Base-by-base conservation (phyloP, 1,139 yeast genomes). In the Wickerhamomyces sp. region DNA sequence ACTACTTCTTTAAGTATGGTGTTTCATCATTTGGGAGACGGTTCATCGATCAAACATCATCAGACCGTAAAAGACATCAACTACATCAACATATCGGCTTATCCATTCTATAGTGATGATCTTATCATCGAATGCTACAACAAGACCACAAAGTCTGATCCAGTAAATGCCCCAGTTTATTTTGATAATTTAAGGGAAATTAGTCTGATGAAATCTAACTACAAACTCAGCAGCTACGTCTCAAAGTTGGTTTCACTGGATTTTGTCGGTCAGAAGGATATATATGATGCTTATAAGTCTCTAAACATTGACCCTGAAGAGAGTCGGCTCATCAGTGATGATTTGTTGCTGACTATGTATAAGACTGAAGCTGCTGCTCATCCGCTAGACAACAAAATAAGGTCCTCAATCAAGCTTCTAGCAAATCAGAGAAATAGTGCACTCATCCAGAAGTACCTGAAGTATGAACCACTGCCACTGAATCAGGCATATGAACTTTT, bases 111-210 rank as follows among this genome's bases (percentile, higher is more conserved):
- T 61, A 69, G 73, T 40, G 94, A 86, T 54, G 79, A 78, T 42
- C 65, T 77, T 39, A 71, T 90, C 11, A 74, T 79, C 33, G 72
- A 72, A 40, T 78, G 89, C 46, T 91, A 81, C 62, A 82, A 81
- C 41, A 65, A 67, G 8, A 77, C 84, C 30, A 63, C 71, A 1
- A 56, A 60, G 1, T 65, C 78, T 9, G 96, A 90, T 60, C 74
- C 78, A 0, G 55, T 47, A 0, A 76, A 81, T 52, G 63, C 67
- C 7, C 78, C 89, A 7, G 66, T 72, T 41, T 90, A 89, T 56
- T 81, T 84, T 47, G 97, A 91, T 61, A 80, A 89, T 0, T 59
- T 84, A 36, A 68, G 65, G 14, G 72, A 63, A 35, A 66, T 81
- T 39, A 74, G 82, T 0, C 71, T 72, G 18, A 54, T 64, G 1